phyloP scores from a whole-genome alignment of 805 yeast genomes.

The Candida rishiriensis region DNA sequence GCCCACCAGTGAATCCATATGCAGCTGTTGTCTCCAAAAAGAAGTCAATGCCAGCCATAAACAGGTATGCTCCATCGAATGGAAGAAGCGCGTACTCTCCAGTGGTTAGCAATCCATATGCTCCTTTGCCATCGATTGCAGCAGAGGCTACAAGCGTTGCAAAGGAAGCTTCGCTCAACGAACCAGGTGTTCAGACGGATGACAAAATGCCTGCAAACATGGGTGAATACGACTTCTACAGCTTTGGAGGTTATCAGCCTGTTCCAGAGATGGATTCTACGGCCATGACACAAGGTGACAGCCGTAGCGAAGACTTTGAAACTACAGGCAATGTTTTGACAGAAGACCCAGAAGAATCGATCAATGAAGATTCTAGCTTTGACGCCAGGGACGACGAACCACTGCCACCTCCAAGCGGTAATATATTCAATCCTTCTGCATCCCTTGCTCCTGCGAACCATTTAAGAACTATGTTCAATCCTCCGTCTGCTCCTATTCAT shows the following conservation, averaged over 20 bases:
- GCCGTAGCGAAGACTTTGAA: conserved; percentile 4
- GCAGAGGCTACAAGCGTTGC: conserved; percentile 1
- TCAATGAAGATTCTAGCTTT: neutral
- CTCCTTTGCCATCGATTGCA: conserved; percentile 1
- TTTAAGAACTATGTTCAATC: conserved; percentile 25
- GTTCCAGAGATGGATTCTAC: conserved; percentile 12
- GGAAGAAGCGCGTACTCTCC: neutral
- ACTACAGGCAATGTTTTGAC: conserved; percentile 1
- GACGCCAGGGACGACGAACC: conserved; percentile 7
- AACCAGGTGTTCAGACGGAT: conserved; percentile 3
- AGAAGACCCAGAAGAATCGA: conserved; percentile 3
- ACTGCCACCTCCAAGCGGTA: conserved; percentile 18
- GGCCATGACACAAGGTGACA: conserved; percentile 6
- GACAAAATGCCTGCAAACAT: conserved; percentile 11
- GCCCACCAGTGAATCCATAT: conserved; percentile 2
- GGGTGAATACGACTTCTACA: conserved; percentile 25
- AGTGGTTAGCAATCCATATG: neutral
- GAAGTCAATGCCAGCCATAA: neutral
- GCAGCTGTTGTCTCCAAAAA: neutral
- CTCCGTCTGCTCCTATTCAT: conserved; percentile 18
- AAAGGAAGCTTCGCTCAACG: neutral
- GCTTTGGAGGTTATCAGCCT: conserved; percentile 28
- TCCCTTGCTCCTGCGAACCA: conserved; percentile 15
- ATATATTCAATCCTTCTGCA: conserved; percentile 16
- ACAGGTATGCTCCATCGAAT: neutral